Evolutionary conservation across 768 basidiomycete species (phyloP), one percentile per base, ranked within the genome.

Genomic region (Serendipita sp.): DNA sequence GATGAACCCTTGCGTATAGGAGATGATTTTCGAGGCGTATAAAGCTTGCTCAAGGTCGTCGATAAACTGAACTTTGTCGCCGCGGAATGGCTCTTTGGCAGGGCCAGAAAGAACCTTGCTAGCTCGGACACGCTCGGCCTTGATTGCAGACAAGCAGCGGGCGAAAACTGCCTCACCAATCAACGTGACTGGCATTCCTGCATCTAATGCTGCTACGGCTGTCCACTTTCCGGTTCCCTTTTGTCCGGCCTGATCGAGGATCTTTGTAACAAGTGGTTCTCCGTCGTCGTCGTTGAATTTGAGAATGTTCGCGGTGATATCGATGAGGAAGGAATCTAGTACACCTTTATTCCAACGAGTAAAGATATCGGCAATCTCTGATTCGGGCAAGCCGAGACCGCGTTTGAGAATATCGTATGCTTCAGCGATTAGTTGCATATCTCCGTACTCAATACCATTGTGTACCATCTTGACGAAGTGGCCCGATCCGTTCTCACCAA

Each of bases 401-500:
- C 92, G 89, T 81, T 91, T 92, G 74, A 99, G 85, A 77, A 99
- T 96, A 74, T 97, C 95, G 75, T 99, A 99, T 3, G 91, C 93
- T 77, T 99, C 96, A 67, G 92, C 91, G 69, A 99, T 98, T 73
- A 98, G 80, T 76, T 98, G 95, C 96, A 99, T 99, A 78, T 99
- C 96, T 71, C 91, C 94, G 73, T 97, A 97, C 76, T 99, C 96
- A 75, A 99, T 99, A 79, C 91, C 91, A 66, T 92, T 91, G 80
- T 99, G 95, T 67, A 99, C 95, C 95, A 99, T 98, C 81, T 99
- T 99, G 76, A 99, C 95, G 76, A 98, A 99, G 80, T 98, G 95
- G 35, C 92, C 94, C 56, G 90, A 80, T 66, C 93, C 96, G 67
- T 85, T 87, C 76, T 94, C 89, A 52, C 96, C 96, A 70, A 99